phyloP scores from a whole-genome alignment of 805 yeast genomes.

The Suhomyces canberraensis region DNA sequence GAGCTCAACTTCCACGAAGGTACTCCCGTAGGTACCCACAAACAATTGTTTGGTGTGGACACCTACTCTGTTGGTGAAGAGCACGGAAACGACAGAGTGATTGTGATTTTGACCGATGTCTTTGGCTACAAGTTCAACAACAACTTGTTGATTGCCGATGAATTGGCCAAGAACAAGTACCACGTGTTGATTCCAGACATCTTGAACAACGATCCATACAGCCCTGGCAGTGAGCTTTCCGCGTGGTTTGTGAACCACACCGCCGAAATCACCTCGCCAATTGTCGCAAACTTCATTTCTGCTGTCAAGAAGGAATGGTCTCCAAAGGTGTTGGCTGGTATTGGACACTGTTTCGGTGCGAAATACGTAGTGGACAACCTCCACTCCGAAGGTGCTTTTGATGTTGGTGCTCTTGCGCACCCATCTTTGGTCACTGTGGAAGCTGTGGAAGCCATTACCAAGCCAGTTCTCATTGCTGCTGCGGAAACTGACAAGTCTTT shows the following conservation, averaged over 20 bases:
- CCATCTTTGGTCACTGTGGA: slow-evolving; percentile 71
- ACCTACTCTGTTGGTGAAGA: slow-evolving; percentile 26
- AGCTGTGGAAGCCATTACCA: slow-evolving; percentile 55
- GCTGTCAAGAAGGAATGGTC: slow-evolving; percentile 4
- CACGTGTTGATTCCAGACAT: slow-evolving; percentile 31
- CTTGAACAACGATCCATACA: slow-evolving; percentile 23
- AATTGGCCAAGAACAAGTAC: slow-evolving; percentile 16
- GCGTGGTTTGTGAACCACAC: slow-evolving; percentile 11
- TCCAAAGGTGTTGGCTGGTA: slow-evolving; percentile 9
- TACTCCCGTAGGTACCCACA: slow-evolving; percentile 19
- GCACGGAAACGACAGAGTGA: slow-evolving; percentile 15
- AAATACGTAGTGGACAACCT: slow-evolving; percentile 26
- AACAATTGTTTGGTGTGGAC: slow-evolving; percentile 22
- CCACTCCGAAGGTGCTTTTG: slow-evolving; percentile 35
- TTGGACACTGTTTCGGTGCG: slow-evolving; percentile 27
- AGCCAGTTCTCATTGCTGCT: slow-evolving; percentile 68
- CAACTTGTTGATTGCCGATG: slow-evolving; percentile 28
- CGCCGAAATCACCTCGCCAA: slow-evolving; percentile 9
- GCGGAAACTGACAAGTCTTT: slow-evolving; percentile 70
- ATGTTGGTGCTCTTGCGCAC: slow-evolving; percentile 76
- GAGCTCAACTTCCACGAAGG: slow-evolving; percentile 26
- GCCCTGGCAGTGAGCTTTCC: neutral
- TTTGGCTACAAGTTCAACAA: slow-evolving; percentile 28
- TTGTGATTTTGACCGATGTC: slow-evolving; percentile 29
- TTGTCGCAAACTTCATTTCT: slow-evolving; percentile 10